Percentiles rank a stretch among this genome's conserved stretches.
Conservation (phyloP, 257 asterid species). For the Ilex aquifolium region DNA sequence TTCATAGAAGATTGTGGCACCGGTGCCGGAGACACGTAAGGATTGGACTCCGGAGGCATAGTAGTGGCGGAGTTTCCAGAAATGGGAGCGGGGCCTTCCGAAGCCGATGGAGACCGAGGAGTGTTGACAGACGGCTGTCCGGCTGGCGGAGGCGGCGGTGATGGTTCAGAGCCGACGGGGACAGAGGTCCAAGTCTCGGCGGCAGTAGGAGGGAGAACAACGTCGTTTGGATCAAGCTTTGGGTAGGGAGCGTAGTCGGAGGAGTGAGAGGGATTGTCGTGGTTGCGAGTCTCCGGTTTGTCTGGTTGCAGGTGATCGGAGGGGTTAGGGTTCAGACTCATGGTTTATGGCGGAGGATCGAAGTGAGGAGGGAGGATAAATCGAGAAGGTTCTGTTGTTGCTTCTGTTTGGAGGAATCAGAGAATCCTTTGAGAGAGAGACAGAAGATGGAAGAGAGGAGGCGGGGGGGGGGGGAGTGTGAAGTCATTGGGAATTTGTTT, state of each 20-base stretch:
- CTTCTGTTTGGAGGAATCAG: too few relatives aligned
- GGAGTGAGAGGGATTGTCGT: not conserved
- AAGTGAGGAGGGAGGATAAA: too few relatives aligned
- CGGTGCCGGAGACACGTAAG: not conserved
- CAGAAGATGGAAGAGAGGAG: too few relatives aligned
- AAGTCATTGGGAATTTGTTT: too few relatives aligned
- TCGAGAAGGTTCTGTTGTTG: too few relatives aligned
- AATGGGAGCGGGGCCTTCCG: not conserved
- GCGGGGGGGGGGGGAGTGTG: too few relatives aligned
- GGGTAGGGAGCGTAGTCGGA: slow-evolving; percentile 2
- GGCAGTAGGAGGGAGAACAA: not conserved
- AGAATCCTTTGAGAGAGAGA: too few relatives aligned
- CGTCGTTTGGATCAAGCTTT: not conserved
- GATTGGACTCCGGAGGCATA: not conserved
- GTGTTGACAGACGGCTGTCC: too few relatives aligned
- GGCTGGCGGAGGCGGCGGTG: not conserved
- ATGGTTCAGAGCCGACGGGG: not conserved
- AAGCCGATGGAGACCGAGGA: not conserved
- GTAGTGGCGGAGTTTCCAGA: not conserved
- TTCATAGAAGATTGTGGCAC: not conserved
- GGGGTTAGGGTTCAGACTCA: too few relatives aligned
- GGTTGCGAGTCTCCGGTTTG: not conserved
- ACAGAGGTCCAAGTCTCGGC: not conserved
- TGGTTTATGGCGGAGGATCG: too few relatives aligned
- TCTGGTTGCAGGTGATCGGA: too few relatives aligned